phyloP scores from a whole-genome alignment of 164 flowering plant genomes.

The Kalanchoe fedtschenkoi region DNA sequence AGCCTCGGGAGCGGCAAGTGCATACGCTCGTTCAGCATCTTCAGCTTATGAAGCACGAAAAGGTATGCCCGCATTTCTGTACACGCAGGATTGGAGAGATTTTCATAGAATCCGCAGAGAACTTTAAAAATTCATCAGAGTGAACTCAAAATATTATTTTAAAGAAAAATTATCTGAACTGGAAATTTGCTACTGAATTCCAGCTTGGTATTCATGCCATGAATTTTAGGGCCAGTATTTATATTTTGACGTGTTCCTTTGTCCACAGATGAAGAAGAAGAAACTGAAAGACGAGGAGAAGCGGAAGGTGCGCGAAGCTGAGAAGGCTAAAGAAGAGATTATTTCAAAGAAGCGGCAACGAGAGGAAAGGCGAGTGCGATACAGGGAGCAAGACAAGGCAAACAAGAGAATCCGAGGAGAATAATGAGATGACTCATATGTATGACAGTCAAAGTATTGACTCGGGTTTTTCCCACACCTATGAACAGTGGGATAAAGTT shows the following conservation, averaged over 20 bases:
- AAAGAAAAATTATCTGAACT: too few relatives aligned
- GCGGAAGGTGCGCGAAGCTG: slow-evolving; percentile 34
- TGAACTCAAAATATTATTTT: too few relatives aligned
- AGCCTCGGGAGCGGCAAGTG: slow-evolving; percentile 52
- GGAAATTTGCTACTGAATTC: too few relatives aligned
- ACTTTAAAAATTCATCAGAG: too few relatives aligned
- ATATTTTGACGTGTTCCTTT: too few relatives aligned
- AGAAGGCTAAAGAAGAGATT: slow-evolving; percentile 59
- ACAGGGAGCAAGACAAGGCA: slow-evolving; percentile 51
- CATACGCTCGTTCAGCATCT: slow-evolving; percentile 59
- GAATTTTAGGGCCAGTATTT: too few relatives aligned
- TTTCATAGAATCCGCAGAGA: background rate
- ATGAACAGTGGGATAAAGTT: too few relatives aligned
- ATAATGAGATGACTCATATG: background rate
- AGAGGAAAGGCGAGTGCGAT: slow-evolving; percentile 63
- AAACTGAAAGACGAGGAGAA: slow-evolving; percentile 55
- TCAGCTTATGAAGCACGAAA: slow-evolving; percentile 45
- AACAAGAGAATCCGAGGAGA: slow-evolving; percentile 42
- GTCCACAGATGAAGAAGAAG: slow-evolving; percentile 45
- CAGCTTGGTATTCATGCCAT: too few relatives aligned
- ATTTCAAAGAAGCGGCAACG: slow-evolving; percentile 59
- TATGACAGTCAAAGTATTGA: too few relatives aligned
- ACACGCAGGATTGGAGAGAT: background rate
- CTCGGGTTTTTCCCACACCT: too few relatives aligned
- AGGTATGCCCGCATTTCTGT: slow-evolving; percentile 32